Conservation (phyloP, 768 basidiomycete species). For the Podaxis sp. region DNA sequence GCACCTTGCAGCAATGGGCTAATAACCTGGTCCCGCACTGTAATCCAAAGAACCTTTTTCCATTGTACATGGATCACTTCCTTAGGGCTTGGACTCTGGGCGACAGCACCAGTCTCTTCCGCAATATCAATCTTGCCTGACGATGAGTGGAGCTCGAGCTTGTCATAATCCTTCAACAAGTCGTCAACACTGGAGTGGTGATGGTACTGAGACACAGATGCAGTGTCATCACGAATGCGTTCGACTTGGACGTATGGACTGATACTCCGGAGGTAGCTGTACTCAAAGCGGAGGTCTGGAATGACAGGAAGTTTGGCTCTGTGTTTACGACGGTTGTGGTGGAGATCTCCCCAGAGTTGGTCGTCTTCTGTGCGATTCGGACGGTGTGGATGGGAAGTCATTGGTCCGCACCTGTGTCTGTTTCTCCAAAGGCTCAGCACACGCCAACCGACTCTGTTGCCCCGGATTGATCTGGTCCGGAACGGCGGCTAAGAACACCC, state of each 20-base stretch:
- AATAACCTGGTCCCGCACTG: conserved; percentile 63
- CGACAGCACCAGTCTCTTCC: conserved; percentile 5
- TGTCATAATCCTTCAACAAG: conserved; percentile 23
- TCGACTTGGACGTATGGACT: conserved; percentile 34
- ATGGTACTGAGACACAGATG: background rate
- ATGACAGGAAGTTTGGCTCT: conserved; percentile 61
- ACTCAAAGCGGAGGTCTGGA: conserved; percentile 76
- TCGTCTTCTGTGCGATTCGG: background rate
- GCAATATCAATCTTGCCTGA: conserved; percentile 15
- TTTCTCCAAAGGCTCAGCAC: background rate
- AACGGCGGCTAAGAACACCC: too few relatives aligned
- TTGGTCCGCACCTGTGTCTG: background rate
- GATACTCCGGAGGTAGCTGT: conserved; percentile 62
- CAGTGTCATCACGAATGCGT: background rate
- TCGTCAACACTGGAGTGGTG: conserved; percentile 14
- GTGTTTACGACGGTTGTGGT: conserved; percentile 84
- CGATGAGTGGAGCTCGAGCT: conserved; percentile 18
- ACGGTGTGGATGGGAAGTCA: background rate
- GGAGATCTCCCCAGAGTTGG: conserved; percentile 16
- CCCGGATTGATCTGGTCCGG: background rate
- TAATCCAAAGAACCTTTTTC: conserved; percentile 57
- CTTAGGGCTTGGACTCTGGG: conserved; percentile 8
- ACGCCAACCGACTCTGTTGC: background rate
- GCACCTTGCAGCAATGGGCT: conserved; percentile 65
- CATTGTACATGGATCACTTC: conserved; percentile 47